phyloP scores from a whole-genome alignment of 345 rosid genomes.

The Anastatica hierochuntica region DNA sequence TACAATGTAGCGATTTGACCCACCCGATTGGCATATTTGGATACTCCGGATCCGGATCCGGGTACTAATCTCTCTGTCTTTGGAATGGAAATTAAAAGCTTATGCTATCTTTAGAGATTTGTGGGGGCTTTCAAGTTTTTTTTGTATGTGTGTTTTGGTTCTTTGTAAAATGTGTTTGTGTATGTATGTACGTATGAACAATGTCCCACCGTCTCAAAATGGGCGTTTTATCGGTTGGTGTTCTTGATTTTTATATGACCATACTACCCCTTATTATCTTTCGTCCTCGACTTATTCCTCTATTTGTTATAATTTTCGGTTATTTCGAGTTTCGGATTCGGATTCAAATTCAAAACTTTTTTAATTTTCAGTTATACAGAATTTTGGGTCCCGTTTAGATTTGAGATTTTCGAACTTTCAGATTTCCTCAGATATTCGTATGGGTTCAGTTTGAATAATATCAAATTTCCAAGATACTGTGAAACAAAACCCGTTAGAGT shows the following conservation, averaged over 20 bases:
- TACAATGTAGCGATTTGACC: conserved; percentile 89
- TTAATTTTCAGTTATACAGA: too few species aligned
- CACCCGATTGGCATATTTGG: conserved; percentile 67
- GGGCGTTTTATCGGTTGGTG: conserved; percentile 28
- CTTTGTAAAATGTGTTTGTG: neutral
- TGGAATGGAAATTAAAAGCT: neutral
- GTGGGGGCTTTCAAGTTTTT: neutral
- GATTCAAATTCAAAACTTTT: too few species aligned
- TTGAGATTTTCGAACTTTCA: too few species aligned
- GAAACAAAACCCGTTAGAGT: too few species aligned
- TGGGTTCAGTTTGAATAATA: too few species aligned
- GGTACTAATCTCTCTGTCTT: neutral
- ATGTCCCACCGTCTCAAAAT: conserved; percentile 14
- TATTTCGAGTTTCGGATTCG: too few species aligned
- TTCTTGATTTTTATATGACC: neutral
- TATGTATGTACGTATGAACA: neutral
- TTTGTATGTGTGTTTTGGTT: neutral
- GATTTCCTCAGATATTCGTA: too few species aligned
- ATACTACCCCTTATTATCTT: neutral
- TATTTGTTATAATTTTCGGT: too few species aligned
- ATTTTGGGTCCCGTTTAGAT: too few species aligned
- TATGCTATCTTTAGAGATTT: neutral
- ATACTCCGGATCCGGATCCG: conserved; percentile 15
- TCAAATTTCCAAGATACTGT: too few species aligned
- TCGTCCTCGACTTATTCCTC: too few species aligned